phyloP scores from a whole-genome alignment of 148 eudicot genomes.

The Fagopyrum tataricum region DNA sequence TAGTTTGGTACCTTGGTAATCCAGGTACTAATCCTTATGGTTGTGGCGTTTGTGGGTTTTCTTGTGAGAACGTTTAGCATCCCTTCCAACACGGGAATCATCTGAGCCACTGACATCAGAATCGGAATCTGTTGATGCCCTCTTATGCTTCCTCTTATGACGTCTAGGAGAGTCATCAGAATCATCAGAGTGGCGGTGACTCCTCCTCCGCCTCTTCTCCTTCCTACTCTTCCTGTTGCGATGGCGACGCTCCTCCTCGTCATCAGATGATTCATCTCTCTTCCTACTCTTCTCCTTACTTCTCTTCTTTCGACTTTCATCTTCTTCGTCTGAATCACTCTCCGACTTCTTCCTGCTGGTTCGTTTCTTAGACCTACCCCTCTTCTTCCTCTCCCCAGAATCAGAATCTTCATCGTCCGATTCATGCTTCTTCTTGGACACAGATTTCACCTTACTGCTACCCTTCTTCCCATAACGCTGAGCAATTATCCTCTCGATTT shows the following conservation, averaged over 20 bases:
- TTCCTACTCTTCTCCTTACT: slow-evolving; percentile 22
- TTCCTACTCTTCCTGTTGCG: slow-evolving; percentile 20
- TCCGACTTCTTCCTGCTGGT: slow-evolving; percentile 37
- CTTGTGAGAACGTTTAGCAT: slow-evolving; percentile 57
- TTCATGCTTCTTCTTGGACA: slow-evolving; percentile 33
- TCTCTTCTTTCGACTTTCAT: slow-evolving; percentile 33
- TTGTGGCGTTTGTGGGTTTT: slow-evolving; percentile 50
- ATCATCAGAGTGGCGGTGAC: slow-evolving; percentile 54
- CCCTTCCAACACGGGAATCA: slow-evolving; percentile 58
- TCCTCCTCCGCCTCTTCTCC: slow-evolving; percentile 56
- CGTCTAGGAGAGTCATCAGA: slow-evolving; percentile 40
- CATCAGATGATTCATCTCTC: slow-evolving; percentile 18
- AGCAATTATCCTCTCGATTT: slow-evolving; percentile 75
- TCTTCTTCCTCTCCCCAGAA: slow-evolving; percentile 34
- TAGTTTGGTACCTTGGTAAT: background rate
- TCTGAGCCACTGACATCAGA: slow-evolving; percentile 59
- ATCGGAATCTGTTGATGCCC: slow-evolving; percentile 43
- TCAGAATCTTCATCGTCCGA: slow-evolving; percentile 43
- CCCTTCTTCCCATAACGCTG: slow-evolving; percentile 49
- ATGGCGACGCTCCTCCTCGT: slow-evolving; percentile 7
- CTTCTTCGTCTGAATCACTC: slow-evolving; percentile 44
- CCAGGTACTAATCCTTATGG: slow-evolving; percentile 27
- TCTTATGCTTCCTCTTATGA: slow-evolving; percentile 62
- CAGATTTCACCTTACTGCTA: slow-evolving; percentile 34
- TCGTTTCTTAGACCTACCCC: slow-evolving; percentile 61